Percentiles rank a stretch among this genome's conserved stretches.
phyloP scores from a whole-genome alignment of 2,329 filamentous ascomycete species.

The Fusarium mexicanum region DNA sequence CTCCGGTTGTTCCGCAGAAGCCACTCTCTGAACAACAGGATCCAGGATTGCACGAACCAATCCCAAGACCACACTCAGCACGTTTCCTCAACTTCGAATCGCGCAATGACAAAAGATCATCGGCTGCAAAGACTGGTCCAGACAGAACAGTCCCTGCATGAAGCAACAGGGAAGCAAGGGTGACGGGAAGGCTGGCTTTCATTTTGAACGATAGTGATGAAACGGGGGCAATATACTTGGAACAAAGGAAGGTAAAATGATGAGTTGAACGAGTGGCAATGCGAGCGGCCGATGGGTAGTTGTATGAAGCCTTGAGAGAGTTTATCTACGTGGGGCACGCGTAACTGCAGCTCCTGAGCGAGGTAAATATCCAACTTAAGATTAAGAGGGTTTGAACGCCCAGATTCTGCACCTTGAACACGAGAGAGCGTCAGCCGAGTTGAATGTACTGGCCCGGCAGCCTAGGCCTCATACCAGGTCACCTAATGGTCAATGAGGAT shows the following conservation, averaged over 20 bases:
- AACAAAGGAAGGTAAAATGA: neutral
- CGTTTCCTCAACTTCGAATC: constrained; percentile 31
- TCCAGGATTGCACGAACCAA: constrained; percentile 48
- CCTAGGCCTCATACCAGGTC: constrained; percentile 2
- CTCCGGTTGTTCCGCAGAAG: constrained; percentile 49
- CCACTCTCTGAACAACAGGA: constrained; percentile 51
- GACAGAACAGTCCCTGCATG: constrained; percentile 29
- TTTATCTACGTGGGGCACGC: constrained; percentile 38
- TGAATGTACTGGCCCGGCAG: constrained; percentile 11
- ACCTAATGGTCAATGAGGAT: neutral
- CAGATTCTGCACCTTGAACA: constrained; percentile 29
- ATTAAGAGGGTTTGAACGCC: constrained; percentile 12
- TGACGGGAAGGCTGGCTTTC: constrained; percentile 25
- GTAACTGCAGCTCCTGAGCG: constrained; percentile 17
- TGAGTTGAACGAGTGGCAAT: constrained; percentile 23
- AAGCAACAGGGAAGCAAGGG: constrained; percentile 31
- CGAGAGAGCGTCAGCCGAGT: constrained; percentile 30
- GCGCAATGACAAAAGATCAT: constrained; percentile 19
- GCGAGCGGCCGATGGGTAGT: constrained; percentile 11
- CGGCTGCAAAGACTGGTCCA: constrained; percentile 27
- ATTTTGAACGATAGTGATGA: constrained; percentile 11
- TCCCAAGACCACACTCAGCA: constrained; percentile 48
- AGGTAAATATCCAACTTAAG: neutral
- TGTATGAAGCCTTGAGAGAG: constrained; percentile 6
- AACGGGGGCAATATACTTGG: neutral